Percentiles rank a stretch among this genome's conserved stretches.
Conservation (phyloP, 176 grass and related monocot species). For the Cymbopogon citratus region DNA sequence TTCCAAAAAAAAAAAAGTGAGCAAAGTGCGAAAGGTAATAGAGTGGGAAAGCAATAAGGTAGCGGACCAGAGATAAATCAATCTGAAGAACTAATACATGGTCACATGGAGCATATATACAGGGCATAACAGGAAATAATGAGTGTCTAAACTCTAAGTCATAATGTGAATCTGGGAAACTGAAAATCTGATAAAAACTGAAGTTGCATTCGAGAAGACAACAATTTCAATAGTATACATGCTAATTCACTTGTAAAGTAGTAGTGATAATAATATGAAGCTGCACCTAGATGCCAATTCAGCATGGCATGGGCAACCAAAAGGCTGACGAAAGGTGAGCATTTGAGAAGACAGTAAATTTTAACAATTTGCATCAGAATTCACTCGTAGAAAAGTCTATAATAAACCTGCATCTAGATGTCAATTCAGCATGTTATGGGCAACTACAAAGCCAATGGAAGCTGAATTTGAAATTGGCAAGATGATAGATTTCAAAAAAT, state of each 20-base stretch:
- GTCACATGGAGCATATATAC: neutral
- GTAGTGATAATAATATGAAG: neutral
- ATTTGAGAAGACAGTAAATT: neutral
- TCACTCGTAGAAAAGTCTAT: neutral
- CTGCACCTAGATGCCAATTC: neutral
- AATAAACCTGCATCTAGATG: neutral
- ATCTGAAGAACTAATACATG: neutral
- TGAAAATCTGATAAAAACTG: neutral
- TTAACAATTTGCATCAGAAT: neutral
- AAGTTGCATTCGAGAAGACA: neutral
- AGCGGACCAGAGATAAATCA: no score
- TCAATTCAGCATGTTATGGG: neutral
- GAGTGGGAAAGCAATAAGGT: neutral
- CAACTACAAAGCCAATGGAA: neutral
- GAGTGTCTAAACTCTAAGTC: neutral
- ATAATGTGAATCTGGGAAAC: neutral
- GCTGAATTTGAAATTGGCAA: neutral
- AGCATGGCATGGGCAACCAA: neutral
- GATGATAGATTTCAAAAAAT: neutral
- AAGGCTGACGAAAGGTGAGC: neutral
- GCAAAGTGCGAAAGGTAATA: neutral
- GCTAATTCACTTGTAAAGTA: neutral
- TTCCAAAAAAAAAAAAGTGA: slow-evolving; percentile 1
- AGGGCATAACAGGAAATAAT: neutral
- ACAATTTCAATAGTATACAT: neutral